These are phyloP conservation scores for Hymenoscyphus repandus DNA, from an alignment of 2,329 filamentous ascomycete genomes.

Conservation along the genomic window DNA sequence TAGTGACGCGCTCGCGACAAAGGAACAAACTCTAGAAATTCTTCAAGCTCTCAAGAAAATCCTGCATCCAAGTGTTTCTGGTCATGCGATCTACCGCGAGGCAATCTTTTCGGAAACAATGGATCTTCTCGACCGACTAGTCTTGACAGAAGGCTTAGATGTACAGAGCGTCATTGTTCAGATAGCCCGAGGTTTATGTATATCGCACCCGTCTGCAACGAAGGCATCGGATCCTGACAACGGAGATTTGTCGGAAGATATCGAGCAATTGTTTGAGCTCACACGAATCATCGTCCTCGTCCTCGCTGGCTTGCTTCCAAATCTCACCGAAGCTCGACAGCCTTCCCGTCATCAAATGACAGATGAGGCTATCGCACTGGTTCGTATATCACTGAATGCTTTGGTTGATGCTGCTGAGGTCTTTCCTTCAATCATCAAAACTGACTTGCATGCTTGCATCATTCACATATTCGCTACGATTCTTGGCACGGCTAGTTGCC, in stretches of 20 bases:
- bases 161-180: constrained; percentile 92
- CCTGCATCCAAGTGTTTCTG: constrained; percentile 85
- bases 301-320: constrained; percentile 80
- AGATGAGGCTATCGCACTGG: constrained; percentile 78
- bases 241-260: constrained; percentile 85
- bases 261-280: constrained; percentile 95
- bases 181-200: constrained; percentile 83
- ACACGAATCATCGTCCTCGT: constrained; percentile 95
- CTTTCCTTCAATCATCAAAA: constrained; percentile 94
- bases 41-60: constrained; percentile 92
- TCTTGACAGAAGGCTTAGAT: constrained; percentile 82
- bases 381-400: constrained; percentile 75
- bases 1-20: constrained; percentile 60
- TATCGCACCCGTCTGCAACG: constrained; percentile 85
- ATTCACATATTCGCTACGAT: constrained; percentile 95
- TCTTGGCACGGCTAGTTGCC: constrained; percentile 79
- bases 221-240: constrained; percentile 61
- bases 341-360: constrained; percentile 69
- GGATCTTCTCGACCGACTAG: constrained; percentile 87
- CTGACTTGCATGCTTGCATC: constrained; percentile 92
- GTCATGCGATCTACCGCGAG: constrained; percentile 93
- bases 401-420: constrained; percentile 93
- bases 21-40: constrained; percentile 81
- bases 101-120: constrained; percentile 96
- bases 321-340: constrained; percentile 60